These are phyloP conservation scores for Aspergillus diversus DNA, from an alignment of 495 filamentous ascomycete genomes.

Conservation along the genomic window DNA sequence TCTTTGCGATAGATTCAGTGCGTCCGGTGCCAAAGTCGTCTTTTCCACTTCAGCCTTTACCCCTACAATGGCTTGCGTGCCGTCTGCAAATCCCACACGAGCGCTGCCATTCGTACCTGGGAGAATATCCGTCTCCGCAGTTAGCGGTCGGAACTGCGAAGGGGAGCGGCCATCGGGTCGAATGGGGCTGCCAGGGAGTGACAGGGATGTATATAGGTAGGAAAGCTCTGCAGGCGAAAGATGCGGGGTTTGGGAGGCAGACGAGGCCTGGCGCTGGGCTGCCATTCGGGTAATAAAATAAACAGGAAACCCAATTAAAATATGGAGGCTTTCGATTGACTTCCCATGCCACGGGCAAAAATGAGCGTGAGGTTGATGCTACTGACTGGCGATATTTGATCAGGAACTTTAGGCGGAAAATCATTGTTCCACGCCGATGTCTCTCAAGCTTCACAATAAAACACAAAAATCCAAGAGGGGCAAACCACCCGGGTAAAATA, in stretches of 20 bases:
- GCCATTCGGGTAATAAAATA: constrained; percentile 31
- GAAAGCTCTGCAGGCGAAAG: constrained; percentile 95
- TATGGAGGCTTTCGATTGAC: background rate
- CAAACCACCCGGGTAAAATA: no score
- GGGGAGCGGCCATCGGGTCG: constrained; percentile 84
- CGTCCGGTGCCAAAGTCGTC: constrained; percentile 46
- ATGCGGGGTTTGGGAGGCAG: constrained; percentile 55
- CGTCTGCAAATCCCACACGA: constrained; percentile 90
- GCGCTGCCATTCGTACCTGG: constrained; percentile 90
- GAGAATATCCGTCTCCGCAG: constrained; percentile 87
- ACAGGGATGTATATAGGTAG: constrained; percentile 90
- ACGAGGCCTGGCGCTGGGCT: constrained; percentile 48
- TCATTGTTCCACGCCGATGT: constrained; percentile 32
- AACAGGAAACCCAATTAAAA: background rate
- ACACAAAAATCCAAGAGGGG: no score
- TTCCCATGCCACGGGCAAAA: no score
- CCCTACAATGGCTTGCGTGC: constrained; percentile 92
- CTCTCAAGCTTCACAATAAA: background rate
- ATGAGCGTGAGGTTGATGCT: constrained; percentile 19
- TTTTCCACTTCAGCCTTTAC: constrained; percentile 92
- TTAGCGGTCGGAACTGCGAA: constrained; percentile 85
- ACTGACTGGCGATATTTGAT: constrained; percentile 26
- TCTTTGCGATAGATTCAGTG: constrained; percentile 30
- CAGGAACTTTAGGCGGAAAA: constrained; percentile 42
- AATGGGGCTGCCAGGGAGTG: constrained; percentile 71